These are phyloP conservation scores for Juglanconis juglandina DNA, from an alignment of 2,329 filamentous ascomycete species.

Conservation along the genomic window DNA sequence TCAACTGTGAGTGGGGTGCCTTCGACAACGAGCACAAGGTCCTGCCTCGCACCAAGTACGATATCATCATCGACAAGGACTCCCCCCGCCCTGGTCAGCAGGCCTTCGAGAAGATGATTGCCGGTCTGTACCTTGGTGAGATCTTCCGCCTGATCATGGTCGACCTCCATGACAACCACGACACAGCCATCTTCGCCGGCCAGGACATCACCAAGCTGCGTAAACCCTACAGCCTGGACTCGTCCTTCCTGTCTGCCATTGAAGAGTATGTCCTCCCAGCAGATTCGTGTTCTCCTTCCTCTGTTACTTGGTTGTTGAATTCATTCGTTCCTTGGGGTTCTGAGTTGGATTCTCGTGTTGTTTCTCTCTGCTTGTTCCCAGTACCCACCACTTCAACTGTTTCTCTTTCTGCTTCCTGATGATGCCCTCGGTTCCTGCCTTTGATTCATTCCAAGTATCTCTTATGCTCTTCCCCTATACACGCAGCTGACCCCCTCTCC, in stretches of 20 bases:
- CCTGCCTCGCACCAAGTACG: slow-evolving; percentile 80
- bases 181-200: slow-evolving; percentile 72
- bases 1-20: slow-evolving; percentile 97
- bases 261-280: slow-evolving; percentile 64
- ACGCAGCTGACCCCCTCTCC: slow-evolving; percentile 16
- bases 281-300: background rate
- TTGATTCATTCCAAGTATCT: background rate
- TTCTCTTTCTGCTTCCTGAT: background rate
- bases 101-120: slow-evolving; percentile 97
- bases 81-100: slow-evolving; percentile 92
- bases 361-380: background rate
- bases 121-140: slow-evolving; percentile 89
- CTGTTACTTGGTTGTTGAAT: background rate
- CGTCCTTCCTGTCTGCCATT: slow-evolving; percentile 88
- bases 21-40: slow-evolving; percentile 93
- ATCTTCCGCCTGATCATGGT: slow-evolving; percentile 86
- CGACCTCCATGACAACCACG: slow-evolving; percentile 77
- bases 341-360: slow-evolving; percentile 17
- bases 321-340: background rate
- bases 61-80: slow-evolving; percentile 82
- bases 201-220: slow-evolving; percentile 79
- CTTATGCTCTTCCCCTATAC: background rate
- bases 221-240: slow-evolving; percentile 85
- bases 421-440: background rate
- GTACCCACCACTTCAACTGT: background rate